Conservation (phyloP, 2,329 filamentous ascomycete genomes). For the Exophiala oligosperma region DNA sequence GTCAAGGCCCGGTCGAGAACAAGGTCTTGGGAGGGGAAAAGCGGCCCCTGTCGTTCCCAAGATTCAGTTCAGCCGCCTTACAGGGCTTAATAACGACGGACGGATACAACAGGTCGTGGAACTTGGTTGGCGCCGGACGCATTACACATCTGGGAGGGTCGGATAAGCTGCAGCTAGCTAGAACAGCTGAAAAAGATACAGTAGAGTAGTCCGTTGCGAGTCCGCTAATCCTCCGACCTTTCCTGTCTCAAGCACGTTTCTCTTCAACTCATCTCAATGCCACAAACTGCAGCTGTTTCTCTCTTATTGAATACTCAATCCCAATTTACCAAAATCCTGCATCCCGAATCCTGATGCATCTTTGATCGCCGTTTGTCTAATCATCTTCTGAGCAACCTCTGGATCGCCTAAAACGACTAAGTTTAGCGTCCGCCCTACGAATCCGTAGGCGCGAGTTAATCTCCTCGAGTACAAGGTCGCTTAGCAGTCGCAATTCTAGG, state of each 20-base stretch:
- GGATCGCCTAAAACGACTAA: slow-evolving; percentile 4
- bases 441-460: slow-evolving; percentile 1
- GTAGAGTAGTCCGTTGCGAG: neutral
- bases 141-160: neutral
- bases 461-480: neutral
- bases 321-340: neutral
- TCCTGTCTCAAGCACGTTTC: neutral
- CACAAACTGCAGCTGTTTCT: neutral
- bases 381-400: neutral
- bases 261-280: neutral
- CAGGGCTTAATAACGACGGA: neutral
- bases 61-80: neutral
- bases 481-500: neutral
- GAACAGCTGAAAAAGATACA: neutral
- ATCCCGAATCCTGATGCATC: neutral
- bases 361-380: neutral
- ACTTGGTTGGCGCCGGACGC: neutral
- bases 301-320: neutral
- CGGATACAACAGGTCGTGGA: too few species aligned
- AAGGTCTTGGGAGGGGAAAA: neutral
- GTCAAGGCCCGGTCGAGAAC: neutral
- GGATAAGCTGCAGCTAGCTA: neutral
- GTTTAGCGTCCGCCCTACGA: slow-evolving; percentile 10
- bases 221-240: neutral
- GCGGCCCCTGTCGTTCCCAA: neutral